Evolutionary conservation across 192 early-diverging fungal species (phyloP), one percentile per base, ranked within the genome.

Genomic region (Backusella australiensis): DNA sequence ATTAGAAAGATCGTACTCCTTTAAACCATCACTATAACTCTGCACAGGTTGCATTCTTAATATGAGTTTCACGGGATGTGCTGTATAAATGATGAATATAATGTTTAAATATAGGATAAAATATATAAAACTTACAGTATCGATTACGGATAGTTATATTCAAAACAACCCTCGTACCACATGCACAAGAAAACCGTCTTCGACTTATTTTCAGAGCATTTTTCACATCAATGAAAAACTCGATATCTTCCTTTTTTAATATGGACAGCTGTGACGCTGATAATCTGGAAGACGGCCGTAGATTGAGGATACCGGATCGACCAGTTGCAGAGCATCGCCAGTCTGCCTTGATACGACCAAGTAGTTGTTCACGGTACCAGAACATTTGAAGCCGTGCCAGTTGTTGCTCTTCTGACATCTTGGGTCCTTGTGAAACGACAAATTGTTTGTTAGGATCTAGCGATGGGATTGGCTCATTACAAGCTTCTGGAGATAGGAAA

Each of bases 391-490:
- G 66, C n/a, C 88, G 85, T 32, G 80, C 71, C 15, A 73, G 78
- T 34, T 89, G 90, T 72, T 94, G 89, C 59, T 85, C 86, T n/a
- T 78, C 44, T 4, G 89, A 76, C 3, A 82, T 44, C 59, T 81
- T 85, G 8, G 86, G 82, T 7, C 78, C 86, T 69, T 89, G 84
- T 2, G 91, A 88, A 8, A 93, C 90, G 2, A 95, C 91, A 82
- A 92, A 95, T 84, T 95, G 94, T 52, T 93, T 92, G 80, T 91
- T 91, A 11, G 85, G 80, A 21, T 82, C 68, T 1, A 93, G 86
- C 19, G 88, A 85, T n/a, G 94, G 94, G 34, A 95, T 93, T 4
- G 89, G 88, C 42, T 73, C 59, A 4, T 71, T 76, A n/a, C 87
- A 74, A 35, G 82, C 73, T 12, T 83, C 78, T 15, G 84, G 81